Evolutionary conservation across 495 filamentous ascomycete genomes (phyloP), one percentile per base, ranked within the genome.

Genomic region (Talaromyces adpressus): DNA sequence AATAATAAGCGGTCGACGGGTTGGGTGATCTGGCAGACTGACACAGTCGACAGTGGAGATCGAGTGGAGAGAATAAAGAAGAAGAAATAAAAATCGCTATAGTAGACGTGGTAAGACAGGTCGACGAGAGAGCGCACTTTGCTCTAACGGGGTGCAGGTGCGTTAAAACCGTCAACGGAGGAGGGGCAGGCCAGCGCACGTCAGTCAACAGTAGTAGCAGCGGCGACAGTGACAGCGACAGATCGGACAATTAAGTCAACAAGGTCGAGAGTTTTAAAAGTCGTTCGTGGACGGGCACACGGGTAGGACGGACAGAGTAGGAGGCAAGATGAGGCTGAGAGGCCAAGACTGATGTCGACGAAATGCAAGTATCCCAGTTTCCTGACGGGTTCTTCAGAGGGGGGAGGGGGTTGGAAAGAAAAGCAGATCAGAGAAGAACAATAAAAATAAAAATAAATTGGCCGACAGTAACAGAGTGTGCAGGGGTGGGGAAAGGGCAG

Each of bases 1-100:
- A n/a, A 22, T 23, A 16, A 29, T 27, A 18, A 16, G 59, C 25
- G 25, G 59, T 30, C 39, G 29, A 39, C 47, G 59, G 30, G 25
- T 23, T 62, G 61, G 27, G 18, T 62, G 61, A 58, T 58, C 62
- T 57, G 62, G 53, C 51, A 57, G 53, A 45, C 53, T 27, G 62
- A 63, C 62, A 49, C 36, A 18, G 23, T 61, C 36, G 25, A 20
- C 59, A 52, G 59, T 49, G 59, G 32, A 25, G 59, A 14, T 52
- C 22, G 36, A 52, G 59, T 61, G 59, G 59, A 61, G 59, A 61
- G 36, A 36, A 32, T 29, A 45, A 12, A 49, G 36, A 29, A 9
- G 25, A 47, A 41, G 59, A 52, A 60, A 60, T 20, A 39, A 41
- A 14, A 60, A 60, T 60, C 14, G 59, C 25, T 12, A 36, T 2